Percentiles rank a stretch among this genome's conserved stretches.
Conservation (phyloP, 2,329 filamentous ascomycete genomes). For the Xylaria multiplex region DNA sequence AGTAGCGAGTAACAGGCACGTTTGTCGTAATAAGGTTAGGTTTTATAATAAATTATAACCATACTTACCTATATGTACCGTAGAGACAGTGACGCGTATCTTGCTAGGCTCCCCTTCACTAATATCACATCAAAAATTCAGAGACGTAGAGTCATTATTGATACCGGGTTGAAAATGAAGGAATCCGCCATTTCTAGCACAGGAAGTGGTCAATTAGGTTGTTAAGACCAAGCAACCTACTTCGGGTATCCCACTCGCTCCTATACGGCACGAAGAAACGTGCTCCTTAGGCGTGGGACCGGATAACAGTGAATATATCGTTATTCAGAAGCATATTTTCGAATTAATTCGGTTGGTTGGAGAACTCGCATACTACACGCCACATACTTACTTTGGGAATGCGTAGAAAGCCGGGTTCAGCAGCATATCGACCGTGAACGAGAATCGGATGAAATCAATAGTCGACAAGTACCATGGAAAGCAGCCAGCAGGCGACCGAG, state of each 20-base stretch:
- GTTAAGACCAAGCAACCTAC: not conserved
- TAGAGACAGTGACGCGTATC: not conserved
- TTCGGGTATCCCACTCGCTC: not conserved
- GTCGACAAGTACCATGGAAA: conserved; percentile 15
- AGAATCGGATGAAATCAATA: not conserved
- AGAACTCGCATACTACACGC: too few species aligned
- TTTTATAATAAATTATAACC: not conserved
- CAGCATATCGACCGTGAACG: too few species aligned
- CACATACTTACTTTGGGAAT: too few species aligned
- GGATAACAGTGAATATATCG: too few species aligned
- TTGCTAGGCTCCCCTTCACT: not conserved
- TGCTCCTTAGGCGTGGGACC: not conserved
- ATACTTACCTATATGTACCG: not conserved
- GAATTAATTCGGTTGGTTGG: too few species aligned
- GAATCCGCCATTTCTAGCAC: not conserved
- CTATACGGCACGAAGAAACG: not conserved
- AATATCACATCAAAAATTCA: not conserved
- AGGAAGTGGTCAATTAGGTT: not conserved
- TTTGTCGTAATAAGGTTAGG: not conserved
- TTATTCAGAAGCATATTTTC: too few species aligned
- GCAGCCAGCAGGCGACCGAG: conserved; percentile 24
- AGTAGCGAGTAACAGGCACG: not conserved
- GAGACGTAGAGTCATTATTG: not conserved
- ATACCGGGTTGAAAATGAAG: not conserved
- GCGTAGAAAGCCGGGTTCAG: too few species aligned